Percentiles rank a stretch among this genome's conserved stretches.
Conservation (phyloP, 345 rosid species). For the Geranium rotundifolium region DNA sequence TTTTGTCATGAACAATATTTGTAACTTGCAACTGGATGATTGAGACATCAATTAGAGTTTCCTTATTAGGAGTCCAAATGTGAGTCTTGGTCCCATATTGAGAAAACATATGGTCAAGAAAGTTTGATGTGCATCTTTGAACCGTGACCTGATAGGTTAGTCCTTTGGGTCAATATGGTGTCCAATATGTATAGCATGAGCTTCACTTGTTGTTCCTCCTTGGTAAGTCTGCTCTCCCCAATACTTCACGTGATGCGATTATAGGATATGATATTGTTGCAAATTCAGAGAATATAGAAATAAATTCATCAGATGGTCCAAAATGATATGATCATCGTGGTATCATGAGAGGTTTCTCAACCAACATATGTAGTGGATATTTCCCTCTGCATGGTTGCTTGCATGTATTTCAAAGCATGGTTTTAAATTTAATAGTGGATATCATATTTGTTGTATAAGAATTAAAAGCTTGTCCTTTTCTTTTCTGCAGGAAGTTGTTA, state of each 20-base stretch:
- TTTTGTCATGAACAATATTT: no score
- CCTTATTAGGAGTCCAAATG: no score
- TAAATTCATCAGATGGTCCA: not conserved
- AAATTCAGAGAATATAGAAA: no score
- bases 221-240: not conserved
- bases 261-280: not conserved
- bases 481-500: slow-evolving; percentile 56
- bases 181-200: no score
- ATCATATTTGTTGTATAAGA: not conserved
- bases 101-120: no score
- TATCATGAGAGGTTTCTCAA: not conserved
- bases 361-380: not conserved
- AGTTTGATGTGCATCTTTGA: no score
- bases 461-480: slow-evolving; percentile 1
- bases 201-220: no score
- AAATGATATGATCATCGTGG: not conserved
- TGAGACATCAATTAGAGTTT: not conserved
- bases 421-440: slow-evolving; percentile 1
- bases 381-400: not conserved
- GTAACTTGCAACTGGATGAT: not conserved
- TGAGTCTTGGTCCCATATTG: no score
- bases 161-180: no score
- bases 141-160: no score
- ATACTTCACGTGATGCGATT: not conserved
- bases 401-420: not conserved